Evolutionary conservation across 2,329 filamentous ascomycete species (phyloP).

Genomic region (Ophiostoma piceae): DNA sequence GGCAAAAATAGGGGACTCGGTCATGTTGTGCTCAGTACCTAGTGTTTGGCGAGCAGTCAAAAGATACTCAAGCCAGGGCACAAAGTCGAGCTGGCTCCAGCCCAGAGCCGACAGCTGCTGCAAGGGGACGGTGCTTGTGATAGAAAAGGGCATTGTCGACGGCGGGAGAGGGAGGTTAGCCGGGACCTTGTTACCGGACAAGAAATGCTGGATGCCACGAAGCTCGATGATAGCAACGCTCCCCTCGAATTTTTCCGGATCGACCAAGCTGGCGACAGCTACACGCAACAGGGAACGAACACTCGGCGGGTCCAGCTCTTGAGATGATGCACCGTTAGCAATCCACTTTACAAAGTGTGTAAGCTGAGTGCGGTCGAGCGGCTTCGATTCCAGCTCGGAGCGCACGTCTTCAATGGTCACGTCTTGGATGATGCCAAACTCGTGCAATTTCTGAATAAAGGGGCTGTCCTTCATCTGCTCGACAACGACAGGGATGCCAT

Average conservation of each 20-base stretch:
- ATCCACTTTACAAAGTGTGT: conserved; percentile 81
- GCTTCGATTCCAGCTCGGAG: conserved; percentile 73
- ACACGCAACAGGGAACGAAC: conserved; percentile 70
- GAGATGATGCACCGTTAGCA: conserved; percentile 62
- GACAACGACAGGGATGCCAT: conserved; percentile 81
- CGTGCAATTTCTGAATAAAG: conserved; percentile 74
- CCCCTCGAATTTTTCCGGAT: conserved; percentile 29
- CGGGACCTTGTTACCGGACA: conserved; percentile 73
- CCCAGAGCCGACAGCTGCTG: conserved; percentile 72
- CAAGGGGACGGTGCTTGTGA: conserved; percentile 64
- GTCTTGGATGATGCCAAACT: conserved; percentile 80
- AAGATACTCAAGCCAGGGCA: conserved; percentile 79
- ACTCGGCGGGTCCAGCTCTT: conserved; percentile 65
- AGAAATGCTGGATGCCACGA: conserved; percentile 66
- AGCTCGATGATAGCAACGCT: conserved; percentile 65
- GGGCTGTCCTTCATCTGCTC: conserved; percentile 65
- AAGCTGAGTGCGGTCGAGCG: conserved; percentile 72
- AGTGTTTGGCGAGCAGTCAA: conserved; percentile 60
- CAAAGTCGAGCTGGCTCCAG: conserved; percentile 78
- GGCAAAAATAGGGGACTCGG: conserved; percentile 66
- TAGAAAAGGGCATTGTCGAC: conserved; percentile 76
- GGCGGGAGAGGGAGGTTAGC: conserved; percentile 74
- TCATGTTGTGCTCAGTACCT: conserved; percentile 62
- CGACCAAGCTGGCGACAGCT: conserved; percentile 65
- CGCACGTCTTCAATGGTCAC: conserved; percentile 85